Evolutionary conservation across 73 alveolate species (phyloP), one percentile per base, ranked within the genome.

Genomic region (Symbiodinium pilosum): DNA sequence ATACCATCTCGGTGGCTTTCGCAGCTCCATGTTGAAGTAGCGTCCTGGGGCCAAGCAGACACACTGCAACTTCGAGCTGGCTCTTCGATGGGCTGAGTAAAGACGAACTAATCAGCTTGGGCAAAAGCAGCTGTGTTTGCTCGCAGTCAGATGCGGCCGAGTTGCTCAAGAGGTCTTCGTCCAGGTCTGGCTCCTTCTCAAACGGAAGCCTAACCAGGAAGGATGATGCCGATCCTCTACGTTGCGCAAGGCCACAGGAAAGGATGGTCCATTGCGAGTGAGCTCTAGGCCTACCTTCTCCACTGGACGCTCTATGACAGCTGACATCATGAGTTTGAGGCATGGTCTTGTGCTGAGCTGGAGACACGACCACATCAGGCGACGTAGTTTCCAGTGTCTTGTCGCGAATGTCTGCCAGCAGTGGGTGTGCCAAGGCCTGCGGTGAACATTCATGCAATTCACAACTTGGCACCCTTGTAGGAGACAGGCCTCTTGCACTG

Each of bases 401-500:
- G 93, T 75, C 91, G 47, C 99, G 93, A 54, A 93, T 93, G 83
- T 93, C 99, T 16, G 83, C 83, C 85, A 93, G 56, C 69, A 93
- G 85, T 4, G 99, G 99, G 86, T 93, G 99, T 1, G 93, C 84
- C 64, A 93, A 83, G 16, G 99, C 96, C 96, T 89, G 51, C 59
- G 59, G n/a, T n/a, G n/a, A n/a, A n/a, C n/a, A n/a, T n/a, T n/a
- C n/a, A n/a, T n/a, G n/a, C n/a, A n/a, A n/a, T n/a, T n/a, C n/a
- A n/a, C n/a, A n/a, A n/a, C n/a, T n/a, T n/a, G n/a, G n/a, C n/a
- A n/a, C n/a, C n/a, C n/a, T n/a, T n/a, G n/a, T n/a, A n/a, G n/a
- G n/a, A 47, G 59, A 9, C 21, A 6, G 59, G 98, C 98, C 98
- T 94, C 99, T 64, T 99, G 99, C 69, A 99, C 98, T 38, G 99